Conservation (phyloP, 495 filamentous ascomycete species). For the Aspergillus hancockii region DNA sequence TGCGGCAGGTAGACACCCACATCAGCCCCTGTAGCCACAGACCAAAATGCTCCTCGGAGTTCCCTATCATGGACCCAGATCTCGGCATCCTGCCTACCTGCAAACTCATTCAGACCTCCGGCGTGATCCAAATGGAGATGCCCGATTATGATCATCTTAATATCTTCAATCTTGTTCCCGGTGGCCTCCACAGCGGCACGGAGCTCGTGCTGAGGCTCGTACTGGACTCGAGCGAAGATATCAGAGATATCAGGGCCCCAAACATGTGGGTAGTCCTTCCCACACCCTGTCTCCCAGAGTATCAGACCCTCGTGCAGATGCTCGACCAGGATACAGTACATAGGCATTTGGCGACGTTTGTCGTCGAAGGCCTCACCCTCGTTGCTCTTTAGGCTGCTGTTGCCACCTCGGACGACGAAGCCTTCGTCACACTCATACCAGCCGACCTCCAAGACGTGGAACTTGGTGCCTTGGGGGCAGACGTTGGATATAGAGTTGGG, state of each 20-base stretch:
- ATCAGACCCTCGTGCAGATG: conserved; percentile 37
- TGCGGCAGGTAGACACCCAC: too few relatives aligned
- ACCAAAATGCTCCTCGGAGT: too few relatives aligned
- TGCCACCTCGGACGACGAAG: conserved; percentile 11
- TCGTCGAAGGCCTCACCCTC: conserved; percentile 11
- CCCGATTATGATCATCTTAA: conserved; percentile 48
- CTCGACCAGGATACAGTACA: conserved; percentile 14
- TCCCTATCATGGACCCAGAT: too few relatives aligned
- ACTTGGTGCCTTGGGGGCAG: conserved; percentile 18
- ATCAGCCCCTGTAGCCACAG: too few relatives aligned
- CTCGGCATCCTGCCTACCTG: too few relatives aligned
- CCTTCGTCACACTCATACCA: conserved; percentile 18
- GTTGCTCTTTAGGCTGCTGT: conserved; percentile 11
- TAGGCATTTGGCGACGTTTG: conserved; percentile 13
- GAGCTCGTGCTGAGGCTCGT: conserved; percentile 38
- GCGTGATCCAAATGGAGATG: conserved; percentile 51
- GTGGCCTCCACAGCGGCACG: conserved; percentile 41
- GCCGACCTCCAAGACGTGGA: conserved; percentile 16
- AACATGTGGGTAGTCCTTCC: conserved; percentile 35
- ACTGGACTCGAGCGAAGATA: conserved; percentile 41
- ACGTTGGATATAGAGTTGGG: conserved; percentile 16
- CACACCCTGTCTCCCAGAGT: conserved; percentile 47
- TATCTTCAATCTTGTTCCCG: conserved; percentile 41
- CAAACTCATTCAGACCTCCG: conserved; percentile 35
- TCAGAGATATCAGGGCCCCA: conserved; percentile 42